Evolutionary conservation across 768 basidiomycete genomes (phyloP).

Genomic region (Phlegmacium glaucopus): DNA sequence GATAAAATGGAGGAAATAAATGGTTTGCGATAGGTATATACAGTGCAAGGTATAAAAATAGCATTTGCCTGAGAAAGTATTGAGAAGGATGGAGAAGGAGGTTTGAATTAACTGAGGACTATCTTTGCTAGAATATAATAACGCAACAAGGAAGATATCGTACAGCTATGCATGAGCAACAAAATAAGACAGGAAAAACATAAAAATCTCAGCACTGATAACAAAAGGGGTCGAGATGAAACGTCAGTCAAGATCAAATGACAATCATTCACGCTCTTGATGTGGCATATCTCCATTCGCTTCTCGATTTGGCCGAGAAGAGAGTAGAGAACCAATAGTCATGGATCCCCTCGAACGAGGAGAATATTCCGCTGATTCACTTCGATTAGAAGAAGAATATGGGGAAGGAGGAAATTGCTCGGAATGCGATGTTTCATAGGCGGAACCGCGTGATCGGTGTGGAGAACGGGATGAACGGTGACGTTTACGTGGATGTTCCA

Average conservation of each 20-base stretch:
- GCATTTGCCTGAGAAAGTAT: slow-evolving; percentile 1
- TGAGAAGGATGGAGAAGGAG: neutral
- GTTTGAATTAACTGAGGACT: too few relatives aligned
- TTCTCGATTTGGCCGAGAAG: slow-evolving; percentile 40
- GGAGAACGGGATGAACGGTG: slow-evolving; percentile 62
- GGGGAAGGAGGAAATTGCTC: slow-evolving; percentile 69
- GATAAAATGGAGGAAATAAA: too few relatives aligned
- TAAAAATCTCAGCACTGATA: slow-evolving; percentile 4
- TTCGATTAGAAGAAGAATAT: slow-evolving; percentile 64
- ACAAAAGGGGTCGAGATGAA: slow-evolving; percentile 8
- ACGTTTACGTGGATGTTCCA: slow-evolving; percentile 57
- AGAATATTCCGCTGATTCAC: slow-evolving; percentile 66
- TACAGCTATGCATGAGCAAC: slow-evolving; percentile 1
- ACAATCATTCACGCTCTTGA: slow-evolving; percentile 25
- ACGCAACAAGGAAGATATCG: neutral
- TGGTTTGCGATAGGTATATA: too few relatives aligned
- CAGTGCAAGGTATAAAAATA: slow-evolving; percentile 20
- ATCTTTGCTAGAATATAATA: too few relatives aligned
- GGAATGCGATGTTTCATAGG: slow-evolving; percentile 38
- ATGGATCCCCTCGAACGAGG: slow-evolving; percentile 72
- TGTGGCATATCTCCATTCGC: slow-evolving; percentile 29
- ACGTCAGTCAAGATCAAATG: slow-evolving; percentile 1
- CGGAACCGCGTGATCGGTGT: slow-evolving; percentile 36
- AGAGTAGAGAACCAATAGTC: slow-evolving; percentile 76
- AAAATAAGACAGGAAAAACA: slow-evolving; percentile 3